Conservation (phyloP, 208 protist genomes). For the Acanthamoeba lenticulata region DNA sequence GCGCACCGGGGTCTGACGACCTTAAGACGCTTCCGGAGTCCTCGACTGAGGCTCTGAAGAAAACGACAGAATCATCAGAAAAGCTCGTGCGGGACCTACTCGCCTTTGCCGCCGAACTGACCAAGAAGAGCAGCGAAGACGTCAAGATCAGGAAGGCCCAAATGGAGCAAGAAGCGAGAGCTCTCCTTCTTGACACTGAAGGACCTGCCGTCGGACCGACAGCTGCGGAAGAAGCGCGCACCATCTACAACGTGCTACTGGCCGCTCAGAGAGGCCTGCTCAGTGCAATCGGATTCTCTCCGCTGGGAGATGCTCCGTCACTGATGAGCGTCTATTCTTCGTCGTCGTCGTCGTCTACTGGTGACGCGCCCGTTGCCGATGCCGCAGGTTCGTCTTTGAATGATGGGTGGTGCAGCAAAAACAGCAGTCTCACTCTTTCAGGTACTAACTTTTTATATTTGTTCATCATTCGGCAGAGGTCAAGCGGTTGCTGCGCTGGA, state of each 20-base stretch:
- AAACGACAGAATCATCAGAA: background rate
- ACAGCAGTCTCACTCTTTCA: background rate
- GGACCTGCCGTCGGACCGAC: background rate
- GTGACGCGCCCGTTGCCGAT: too few species aligned
- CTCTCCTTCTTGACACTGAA: background rate
- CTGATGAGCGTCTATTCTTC: background rate
- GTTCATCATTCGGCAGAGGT: background rate
- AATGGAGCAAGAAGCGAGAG: background rate
- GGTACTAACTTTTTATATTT: background rate
- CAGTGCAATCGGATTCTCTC: background rate
- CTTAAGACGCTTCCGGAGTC: too few species aligned
- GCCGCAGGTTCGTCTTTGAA: too few species aligned
- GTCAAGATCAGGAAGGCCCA: constrained; percentile 16
- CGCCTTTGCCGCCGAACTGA: background rate
- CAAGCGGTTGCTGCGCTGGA: constrained; percentile 28
- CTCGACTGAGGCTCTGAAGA: too few species aligned
- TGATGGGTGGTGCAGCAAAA: background rate
- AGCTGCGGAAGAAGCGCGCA: constrained; percentile 10
- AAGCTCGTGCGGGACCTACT: constrained; percentile 19
- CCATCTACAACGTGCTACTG: constrained; percentile 31
- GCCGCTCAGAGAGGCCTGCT: constrained; percentile 10
- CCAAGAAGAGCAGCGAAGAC: background rate
- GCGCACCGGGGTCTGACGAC: too few species aligned
- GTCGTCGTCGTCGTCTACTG: too few species aligned
- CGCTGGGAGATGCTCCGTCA: background rate